These are phyloP conservation scores for Pythium sp. DNA, from an alignment of 352 stramenopile genomes.

Conservation along the genomic window DNA sequence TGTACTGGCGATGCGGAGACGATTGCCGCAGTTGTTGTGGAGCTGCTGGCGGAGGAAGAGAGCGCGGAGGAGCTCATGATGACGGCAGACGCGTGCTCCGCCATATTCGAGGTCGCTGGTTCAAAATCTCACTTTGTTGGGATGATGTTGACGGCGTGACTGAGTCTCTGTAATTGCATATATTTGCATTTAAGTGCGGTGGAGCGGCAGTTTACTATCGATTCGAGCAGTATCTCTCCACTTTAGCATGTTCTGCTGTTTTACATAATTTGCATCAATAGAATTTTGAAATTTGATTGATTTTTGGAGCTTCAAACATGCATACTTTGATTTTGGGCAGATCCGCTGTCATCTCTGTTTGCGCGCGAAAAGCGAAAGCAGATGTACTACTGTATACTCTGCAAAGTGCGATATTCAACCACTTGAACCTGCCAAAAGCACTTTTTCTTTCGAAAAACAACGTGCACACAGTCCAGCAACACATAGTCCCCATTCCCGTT, in stretches of 20 bases:
- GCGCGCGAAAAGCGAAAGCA: not conserved
- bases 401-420: not conserved
- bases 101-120: not conserved
- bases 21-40: not conserved
- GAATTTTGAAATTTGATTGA: not conserved
- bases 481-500: too few species aligned
- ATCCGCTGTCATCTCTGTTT: not conserved
- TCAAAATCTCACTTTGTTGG: not conserved
- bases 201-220: not conserved
- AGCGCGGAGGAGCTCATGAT: not conserved
- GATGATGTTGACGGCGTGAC: not conserved
- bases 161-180: slow-evolving; percentile 2
- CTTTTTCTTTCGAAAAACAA: slow-evolving; percentile 1
- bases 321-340: not conserved
- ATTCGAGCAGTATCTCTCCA: not conserved
- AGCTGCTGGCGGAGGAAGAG: not conserved
- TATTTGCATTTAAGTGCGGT: not conserved
- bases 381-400: not conserved
- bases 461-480: too few species aligned
- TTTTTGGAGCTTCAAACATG: not conserved
- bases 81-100: not conserved
- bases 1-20: not conserved
- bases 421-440: slow-evolving; percentile 1
- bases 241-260: not conserved
- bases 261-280: not conserved